phyloP scores from a whole-genome alignment of 768 basidiomycete genomes.

The Hygrophorus pudorinus region DNA sequence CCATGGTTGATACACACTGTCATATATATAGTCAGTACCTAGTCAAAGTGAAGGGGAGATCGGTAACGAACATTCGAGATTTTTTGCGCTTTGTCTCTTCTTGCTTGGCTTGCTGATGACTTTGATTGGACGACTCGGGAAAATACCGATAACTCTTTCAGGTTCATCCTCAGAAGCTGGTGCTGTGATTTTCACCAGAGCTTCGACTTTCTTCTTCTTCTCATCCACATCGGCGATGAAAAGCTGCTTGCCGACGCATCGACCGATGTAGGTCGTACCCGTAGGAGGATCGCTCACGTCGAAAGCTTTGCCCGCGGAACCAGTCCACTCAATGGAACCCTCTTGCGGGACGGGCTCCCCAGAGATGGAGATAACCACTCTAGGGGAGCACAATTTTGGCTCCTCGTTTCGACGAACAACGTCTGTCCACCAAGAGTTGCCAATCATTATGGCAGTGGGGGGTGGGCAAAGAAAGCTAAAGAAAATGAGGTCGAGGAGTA shows the following conservation, averaged over 20 bases:
- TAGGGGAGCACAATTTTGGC: constrained; percentile 64
- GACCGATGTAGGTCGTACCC: constrained; percentile 84
- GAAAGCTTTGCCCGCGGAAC: constrained; percentile 74
- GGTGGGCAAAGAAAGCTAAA: constrained; percentile 83
- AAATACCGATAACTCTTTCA: constrained; percentile 78
- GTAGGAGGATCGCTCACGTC: constrained; percentile 71
- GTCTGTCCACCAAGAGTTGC: constrained; percentile 92
- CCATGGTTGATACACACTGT: constrained; percentile 93
- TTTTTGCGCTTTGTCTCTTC: constrained; percentile 91
- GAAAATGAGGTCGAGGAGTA: constrained; percentile 6
- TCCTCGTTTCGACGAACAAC: constrained; percentile 65
- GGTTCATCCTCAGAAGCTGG: constrained; percentile 71
- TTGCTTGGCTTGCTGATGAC: constrained; percentile 98
- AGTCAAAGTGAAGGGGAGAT: constrained; percentile 8
- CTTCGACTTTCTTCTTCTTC: constrained; percentile 93
- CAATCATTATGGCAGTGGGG: constrained; percentile 89
- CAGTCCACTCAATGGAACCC: constrained; percentile 81
- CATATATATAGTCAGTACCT: constrained; percentile 6
- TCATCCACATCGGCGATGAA: constrained; percentile 94
- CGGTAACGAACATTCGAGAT: constrained; percentile 68
- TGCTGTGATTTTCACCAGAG: constrained; percentile 81
- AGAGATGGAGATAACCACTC: constrained; percentile 85
- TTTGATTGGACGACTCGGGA: constrained; percentile 92
- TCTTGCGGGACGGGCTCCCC: constrained; percentile 83
- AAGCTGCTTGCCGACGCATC: constrained; percentile 88